A percentile compares a stretch with the other conserved stretches of the same genome.
phyloP scores from a whole-genome alignment of 306 rosid species.

The Crotalaria pallida region DNA sequence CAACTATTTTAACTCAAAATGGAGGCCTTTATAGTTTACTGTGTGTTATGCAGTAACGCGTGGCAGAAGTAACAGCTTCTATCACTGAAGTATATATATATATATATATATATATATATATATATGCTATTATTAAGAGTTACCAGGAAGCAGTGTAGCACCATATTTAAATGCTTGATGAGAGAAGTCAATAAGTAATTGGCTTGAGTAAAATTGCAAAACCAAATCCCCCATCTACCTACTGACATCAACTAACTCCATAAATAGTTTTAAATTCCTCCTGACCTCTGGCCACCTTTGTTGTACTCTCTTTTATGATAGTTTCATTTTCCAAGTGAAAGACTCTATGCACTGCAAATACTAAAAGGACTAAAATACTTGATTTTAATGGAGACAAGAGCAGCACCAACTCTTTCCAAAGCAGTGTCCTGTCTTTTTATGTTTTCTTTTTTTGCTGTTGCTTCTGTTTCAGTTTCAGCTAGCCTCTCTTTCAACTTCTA shows the following conservation, averaged over 20 bases:
- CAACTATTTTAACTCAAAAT: neutral
- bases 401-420: conserved; percentile 6
- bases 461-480: too few species aligned
- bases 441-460: conserved; percentile 22
- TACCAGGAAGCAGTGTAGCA: neutral
- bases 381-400: conserved; percentile 50
- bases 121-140: neutral
- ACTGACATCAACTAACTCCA: conserved; percentile 63
- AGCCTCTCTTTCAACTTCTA: conserved; percentile 66
- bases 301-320: neutral
- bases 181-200: neutral
- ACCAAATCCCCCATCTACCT: conserved; percentile 33
- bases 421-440: conserved; percentile 18
- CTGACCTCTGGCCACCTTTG: neutral
- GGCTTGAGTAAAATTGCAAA: neutral
- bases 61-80: neutral
- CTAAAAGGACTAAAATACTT: neutral
- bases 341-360: neutral
- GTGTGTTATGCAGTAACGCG: neutral
- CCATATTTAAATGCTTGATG: conserved; percentile 24
- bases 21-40: neutral
- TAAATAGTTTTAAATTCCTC: conserved; percentile 49
- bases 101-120: too few species aligned
- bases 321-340: conserved; percentile 16
- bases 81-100: neutral